These are phyloP conservation scores for Cyclospora cayetanensis DNA, from an alignment of 169 alveolate genomes.

Conservation along the genomic window DNA sequence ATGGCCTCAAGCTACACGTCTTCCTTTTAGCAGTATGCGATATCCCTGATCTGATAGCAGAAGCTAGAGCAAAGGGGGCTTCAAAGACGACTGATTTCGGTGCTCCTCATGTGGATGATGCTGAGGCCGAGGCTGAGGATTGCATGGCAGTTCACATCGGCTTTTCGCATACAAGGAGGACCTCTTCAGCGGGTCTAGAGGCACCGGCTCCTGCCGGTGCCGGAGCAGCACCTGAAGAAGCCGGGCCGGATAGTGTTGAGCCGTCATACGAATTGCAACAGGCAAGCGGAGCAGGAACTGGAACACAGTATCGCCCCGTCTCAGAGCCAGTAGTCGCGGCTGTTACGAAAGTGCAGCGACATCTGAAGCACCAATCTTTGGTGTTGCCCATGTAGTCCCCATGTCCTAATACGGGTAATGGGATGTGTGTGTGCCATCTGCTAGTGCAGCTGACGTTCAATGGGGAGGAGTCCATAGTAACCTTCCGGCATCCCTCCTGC, in stretches of 20 bases:
- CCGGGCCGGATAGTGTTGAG: neutral
- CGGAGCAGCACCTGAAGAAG: neutral
- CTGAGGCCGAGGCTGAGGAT: neutral
- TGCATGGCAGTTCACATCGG: neutral
- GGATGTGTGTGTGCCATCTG: too few relatives aligned
- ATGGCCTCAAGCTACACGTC: neutral
- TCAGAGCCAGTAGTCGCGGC: too few relatives aligned
- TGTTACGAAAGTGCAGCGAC: neutral
- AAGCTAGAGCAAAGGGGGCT: constrained; percentile 20
- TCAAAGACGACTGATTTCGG: neutral
- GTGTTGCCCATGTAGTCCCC: neutral
- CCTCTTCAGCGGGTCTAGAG: neutral
- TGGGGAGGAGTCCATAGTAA: neutral
- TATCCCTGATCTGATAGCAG: neutral
- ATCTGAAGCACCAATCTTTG: neutral
- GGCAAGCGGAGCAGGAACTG: neutral
- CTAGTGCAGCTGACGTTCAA: constrained; percentile 12
- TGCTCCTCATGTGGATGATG: neutral
- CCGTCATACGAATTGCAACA: neutral
- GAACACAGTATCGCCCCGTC: too few relatives aligned
- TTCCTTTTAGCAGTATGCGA: neutral
- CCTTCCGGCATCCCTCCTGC: neutral
- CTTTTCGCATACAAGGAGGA: too few relatives aligned
- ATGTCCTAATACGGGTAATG: neutral
- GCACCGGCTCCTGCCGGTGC: neutral